These are phyloP conservation scores for Boletus coccyginus DNA, from an alignment of 768 basidiomycete species.

Conservation along the genomic window DNA sequence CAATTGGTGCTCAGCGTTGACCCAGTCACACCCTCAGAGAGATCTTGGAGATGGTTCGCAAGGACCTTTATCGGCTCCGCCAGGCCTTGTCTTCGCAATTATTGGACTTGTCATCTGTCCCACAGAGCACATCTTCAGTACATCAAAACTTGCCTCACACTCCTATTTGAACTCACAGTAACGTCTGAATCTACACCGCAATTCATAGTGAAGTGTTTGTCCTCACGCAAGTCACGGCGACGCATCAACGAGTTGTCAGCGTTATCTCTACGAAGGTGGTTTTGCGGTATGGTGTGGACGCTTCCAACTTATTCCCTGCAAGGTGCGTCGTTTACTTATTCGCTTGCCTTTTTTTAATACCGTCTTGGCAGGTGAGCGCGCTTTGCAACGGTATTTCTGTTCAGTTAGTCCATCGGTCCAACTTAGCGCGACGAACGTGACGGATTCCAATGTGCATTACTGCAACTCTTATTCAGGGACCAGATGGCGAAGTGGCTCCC, in stretches of 20 bases:
- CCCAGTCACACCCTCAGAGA: too few species aligned
- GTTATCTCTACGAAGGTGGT: constrained; percentile 73
- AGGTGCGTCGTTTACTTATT: constrained; percentile 46
- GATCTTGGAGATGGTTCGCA: too few species aligned
- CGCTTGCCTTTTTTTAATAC: background rate
- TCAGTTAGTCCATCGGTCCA: constrained; percentile 81
- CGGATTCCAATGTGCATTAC: constrained; percentile 75
- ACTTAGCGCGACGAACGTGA: constrained; percentile 67
- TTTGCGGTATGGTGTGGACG: constrained; percentile 72
- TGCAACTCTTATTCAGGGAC: constrained; percentile 69
- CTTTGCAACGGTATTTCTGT: constrained; percentile 83
- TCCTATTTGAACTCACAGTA: too few species aligned
- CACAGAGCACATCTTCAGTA: too few species aligned
- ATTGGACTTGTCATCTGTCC: too few species aligned
- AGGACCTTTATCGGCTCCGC: too few species aligned
- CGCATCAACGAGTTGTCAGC: too few species aligned
- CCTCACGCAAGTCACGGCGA: too few species aligned
- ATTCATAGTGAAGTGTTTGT: too few species aligned
- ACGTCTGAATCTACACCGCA: too few species aligned
- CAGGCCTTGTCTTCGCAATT: too few species aligned
- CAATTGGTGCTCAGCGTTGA: constrained; percentile 34
- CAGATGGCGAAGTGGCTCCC: constrained; percentile 46
- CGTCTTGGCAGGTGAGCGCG: constrained; percentile 66
- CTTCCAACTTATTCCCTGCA: constrained; percentile 81
- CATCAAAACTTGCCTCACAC: too few species aligned